Conservation (phyloP, 768 basidiomycete genomes). For the Antrodiella citrinella region DNA sequence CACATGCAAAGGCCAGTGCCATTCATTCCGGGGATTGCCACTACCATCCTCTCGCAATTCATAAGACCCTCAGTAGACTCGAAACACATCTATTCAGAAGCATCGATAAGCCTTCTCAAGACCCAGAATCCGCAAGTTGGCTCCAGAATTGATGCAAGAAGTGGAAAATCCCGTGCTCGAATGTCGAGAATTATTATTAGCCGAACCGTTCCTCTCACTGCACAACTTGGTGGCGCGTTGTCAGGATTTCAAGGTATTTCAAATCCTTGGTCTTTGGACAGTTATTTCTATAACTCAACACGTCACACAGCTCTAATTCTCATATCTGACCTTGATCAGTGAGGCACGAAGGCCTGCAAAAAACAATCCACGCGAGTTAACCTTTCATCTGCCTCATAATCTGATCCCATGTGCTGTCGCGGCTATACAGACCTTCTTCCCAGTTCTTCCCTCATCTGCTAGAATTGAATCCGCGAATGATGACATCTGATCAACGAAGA, state of each 20-base stretch:
- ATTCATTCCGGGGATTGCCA: neutral
- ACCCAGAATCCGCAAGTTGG: neutral
- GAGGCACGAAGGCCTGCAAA: neutral
- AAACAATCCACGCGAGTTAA: slow-evolving; percentile 17
- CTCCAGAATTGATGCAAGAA: neutral
- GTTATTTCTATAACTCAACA: no score
- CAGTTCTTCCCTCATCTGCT: slow-evolving; percentile 6
- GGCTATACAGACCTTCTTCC: slow-evolving; percentile 3
- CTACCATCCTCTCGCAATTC: neutral
- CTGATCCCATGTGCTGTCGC: slow-evolving; percentile 5
- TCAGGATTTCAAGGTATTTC: neutral
- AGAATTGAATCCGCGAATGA: neutral
- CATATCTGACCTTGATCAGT: neutral
- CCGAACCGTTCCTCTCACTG: neutral
- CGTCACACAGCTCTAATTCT: neutral
- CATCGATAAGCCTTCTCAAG: neutral
- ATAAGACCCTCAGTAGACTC: neutral
- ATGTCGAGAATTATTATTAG: no score
- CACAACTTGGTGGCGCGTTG: neutral
- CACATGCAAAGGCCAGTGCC: neutral
- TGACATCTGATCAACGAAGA: neutral
- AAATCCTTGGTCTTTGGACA: no score
- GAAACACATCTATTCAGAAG: neutral
- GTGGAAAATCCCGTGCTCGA: no score
- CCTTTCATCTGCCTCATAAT: slow-evolving; percentile 14